A percentile compares a stretch with the other conserved stretches of the same genome.
These are phyloP conservation scores for Pseudogymnoascus sp. DNA, from an alignment of 2,329 filamentous ascomycete species.

Conservation along the genomic window DNA sequence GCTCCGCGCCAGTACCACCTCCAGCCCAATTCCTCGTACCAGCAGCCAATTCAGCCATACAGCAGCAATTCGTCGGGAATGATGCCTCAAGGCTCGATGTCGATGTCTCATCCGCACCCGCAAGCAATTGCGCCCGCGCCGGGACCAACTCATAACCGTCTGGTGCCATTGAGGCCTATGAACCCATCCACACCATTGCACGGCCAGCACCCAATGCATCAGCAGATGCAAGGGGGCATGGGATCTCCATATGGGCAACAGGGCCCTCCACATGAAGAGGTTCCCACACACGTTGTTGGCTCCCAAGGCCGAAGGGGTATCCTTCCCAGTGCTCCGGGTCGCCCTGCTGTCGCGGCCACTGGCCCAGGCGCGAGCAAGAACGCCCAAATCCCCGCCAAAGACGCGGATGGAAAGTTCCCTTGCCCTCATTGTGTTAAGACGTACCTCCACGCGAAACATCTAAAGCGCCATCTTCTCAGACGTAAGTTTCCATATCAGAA, in stretches of 20 bases:
- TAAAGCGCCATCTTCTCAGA: constrained; percentile 91
- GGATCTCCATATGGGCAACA: constrained; percentile 54
- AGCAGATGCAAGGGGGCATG: constrained; percentile 43
- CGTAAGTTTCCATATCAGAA: constrained; percentile 57
- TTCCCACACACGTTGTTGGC: constrained; percentile 85
- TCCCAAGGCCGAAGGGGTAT: constrained; percentile 90
- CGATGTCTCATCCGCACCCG: constrained; percentile 65
- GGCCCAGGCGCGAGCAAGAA: constrained; percentile 66
- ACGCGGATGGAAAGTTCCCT: constrained; percentile 95
- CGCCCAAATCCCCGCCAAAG: constrained; percentile 82
- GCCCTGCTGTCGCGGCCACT: constrained; percentile 66
- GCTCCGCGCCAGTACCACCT: constrained; percentile 20
- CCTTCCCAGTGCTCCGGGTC: constrained; percentile 79
- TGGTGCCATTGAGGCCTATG: constrained; percentile 57
- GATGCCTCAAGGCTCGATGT: constrained; percentile 59
- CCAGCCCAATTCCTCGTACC: constrained; percentile 20
- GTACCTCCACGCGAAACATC: constrained; percentile 92
- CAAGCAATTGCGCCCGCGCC: constrained; percentile 71
- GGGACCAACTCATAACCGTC: constrained; percentile 45
- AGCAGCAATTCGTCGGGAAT: constrained; percentile 46
- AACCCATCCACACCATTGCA: constrained; percentile 51
- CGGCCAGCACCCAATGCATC: constrained; percentile 24
- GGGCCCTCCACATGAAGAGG: constrained; percentile 50
- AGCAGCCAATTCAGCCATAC: constrained; percentile 34
- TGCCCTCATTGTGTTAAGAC: constrained; percentile 98